A percentile compares a stretch with the other conserved stretches of the same genome.
phyloP scores from a whole-genome alignment of 139 green algal species.

The Chlorella vulgaris region DNA sequence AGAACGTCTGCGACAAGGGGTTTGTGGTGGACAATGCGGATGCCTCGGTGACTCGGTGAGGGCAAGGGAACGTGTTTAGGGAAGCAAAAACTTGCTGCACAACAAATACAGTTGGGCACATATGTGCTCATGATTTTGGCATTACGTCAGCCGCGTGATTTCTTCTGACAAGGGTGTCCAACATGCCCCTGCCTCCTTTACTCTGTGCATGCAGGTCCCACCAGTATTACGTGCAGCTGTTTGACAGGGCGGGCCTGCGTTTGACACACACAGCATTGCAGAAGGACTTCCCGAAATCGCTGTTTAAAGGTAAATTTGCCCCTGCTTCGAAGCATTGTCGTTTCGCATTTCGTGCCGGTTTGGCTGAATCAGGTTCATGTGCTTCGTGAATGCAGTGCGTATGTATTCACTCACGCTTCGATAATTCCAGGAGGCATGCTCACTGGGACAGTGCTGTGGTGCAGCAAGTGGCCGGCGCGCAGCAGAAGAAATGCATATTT shows the following conservation, averaged over 20 bases:
- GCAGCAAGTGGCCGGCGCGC: no score
- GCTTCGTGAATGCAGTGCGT: background rate
- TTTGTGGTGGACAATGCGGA: constrained; percentile 95
- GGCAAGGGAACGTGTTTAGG: background rate
- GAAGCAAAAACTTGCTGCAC: background rate
- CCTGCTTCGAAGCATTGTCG: background rate
- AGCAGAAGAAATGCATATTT: no score
- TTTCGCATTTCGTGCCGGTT: background rate
- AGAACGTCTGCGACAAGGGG: constrained; percentile 87
- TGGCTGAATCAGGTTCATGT: background rate
- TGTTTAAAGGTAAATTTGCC: constrained; percentile 36
- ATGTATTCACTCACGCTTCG: constrained; percentile 45
- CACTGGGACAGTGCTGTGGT: no score
- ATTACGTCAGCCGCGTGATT: no score
- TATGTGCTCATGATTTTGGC: no score
- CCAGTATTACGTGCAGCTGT: constrained; percentile 42
- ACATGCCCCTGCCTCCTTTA: no score
- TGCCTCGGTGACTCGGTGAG: constrained; percentile 79
- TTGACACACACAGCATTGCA: constrained; percentile 42
- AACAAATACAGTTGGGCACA: background rate
- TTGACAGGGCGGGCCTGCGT: constrained; percentile 30
- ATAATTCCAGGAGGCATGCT: no score
- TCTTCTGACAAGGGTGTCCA: background rate
- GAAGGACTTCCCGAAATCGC: constrained; percentile 38
- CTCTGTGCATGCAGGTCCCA: constrained; percentile 28